phyloP scores from a whole-genome alignment of 2,329 filamentous ascomycete genomes.

The Colletotrichum somersetense region DNA sequence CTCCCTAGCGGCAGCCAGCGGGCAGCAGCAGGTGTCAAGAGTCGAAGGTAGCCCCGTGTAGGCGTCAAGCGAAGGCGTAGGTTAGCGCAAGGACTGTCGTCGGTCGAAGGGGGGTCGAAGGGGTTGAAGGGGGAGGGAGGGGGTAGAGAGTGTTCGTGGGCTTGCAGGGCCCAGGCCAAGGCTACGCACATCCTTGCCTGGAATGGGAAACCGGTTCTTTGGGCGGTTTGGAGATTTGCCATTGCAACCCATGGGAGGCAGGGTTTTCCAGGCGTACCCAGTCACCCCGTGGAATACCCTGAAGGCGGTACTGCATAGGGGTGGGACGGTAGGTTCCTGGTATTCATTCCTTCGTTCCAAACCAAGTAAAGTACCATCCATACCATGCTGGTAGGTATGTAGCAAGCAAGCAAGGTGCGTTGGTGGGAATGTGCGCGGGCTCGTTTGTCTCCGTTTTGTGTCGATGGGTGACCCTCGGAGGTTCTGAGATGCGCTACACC shows the following conservation, averaged over 20 bases:
- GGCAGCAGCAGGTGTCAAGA: slow-evolving; percentile 5
- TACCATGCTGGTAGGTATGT: no score
- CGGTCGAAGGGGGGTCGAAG: background rate
- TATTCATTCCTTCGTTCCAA: no score
- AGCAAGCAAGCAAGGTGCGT: background rate
- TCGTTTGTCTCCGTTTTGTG: slow-evolving; percentile 32
- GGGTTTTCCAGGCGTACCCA: slow-evolving; percentile 10
- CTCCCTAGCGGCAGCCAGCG: background rate
- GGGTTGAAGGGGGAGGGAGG: background rate
- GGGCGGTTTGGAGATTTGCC: slow-evolving; percentile 34
- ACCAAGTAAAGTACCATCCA: no score
- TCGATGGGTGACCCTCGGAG: slow-evolving; percentile 33
- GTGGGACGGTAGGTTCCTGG: no score
- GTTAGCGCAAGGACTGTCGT: background rate
- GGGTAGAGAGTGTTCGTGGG: slow-evolving; percentile 2
- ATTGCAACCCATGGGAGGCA: slow-evolving; percentile 10
- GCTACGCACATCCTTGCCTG: slow-evolving; percentile 32
- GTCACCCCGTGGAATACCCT: background rate
- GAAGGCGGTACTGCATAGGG: no score
- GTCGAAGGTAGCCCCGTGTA: background rate
- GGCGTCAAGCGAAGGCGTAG: slow-evolving; percentile 8
- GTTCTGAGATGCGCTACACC: slow-evolving; percentile 25
- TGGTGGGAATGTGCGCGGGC: slow-evolving; percentile 7
- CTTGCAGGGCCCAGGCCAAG: slow-evolving; percentile 29
- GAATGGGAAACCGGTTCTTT: slow-evolving; percentile 40